phyloP scores from a whole-genome alignment of 305 asterid species.

The Solanum hybrid region DNA sequence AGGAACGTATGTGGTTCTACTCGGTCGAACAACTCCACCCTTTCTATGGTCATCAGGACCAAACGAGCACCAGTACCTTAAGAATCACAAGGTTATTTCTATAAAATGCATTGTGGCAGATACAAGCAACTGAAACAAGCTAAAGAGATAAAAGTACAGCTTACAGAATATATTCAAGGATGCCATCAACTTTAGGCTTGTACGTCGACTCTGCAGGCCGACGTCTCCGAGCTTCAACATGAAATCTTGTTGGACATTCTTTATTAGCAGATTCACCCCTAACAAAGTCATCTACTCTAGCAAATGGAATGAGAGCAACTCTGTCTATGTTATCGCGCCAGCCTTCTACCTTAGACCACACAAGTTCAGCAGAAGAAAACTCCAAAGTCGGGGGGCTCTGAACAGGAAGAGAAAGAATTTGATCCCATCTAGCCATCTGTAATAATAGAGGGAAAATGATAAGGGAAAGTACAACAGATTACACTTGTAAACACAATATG shows the following conservation, averaged over 20 bases:
- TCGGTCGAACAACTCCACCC: slow-evolving; percentile 88
- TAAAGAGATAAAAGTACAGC: slow-evolving; percentile 11
- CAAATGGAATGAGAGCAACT: slow-evolving; percentile 64
- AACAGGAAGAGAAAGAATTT: slow-evolving; percentile 81
- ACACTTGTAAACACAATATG: neutral
- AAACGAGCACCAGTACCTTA: slow-evolving; percentile 96
- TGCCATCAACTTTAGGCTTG: slow-evolving; percentile 95
- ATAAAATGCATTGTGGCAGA: neutral
- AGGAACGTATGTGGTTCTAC: slow-evolving; percentile 63
- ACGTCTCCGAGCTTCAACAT: slow-evolving; percentile 86
- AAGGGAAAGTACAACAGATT: neutral
- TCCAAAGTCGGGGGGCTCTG: slow-evolving; percentile 82
- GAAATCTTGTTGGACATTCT: slow-evolving; percentile 88
- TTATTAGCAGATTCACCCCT: slow-evolving; percentile 80
- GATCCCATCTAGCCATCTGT: slow-evolving; percentile 99
- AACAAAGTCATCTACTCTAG: slow-evolving; percentile 82
- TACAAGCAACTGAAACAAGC: slow-evolving; percentile 3
- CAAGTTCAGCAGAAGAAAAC: slow-evolving; percentile 71
- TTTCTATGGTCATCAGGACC: slow-evolving; percentile 94
- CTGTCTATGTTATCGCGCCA: slow-evolving; percentile 84
- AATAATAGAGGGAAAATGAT: slow-evolving; percentile 9
- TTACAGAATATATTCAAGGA: slow-evolving; percentile 84
- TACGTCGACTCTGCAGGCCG: slow-evolving; percentile 39
- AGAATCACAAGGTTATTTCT: slow-evolving; percentile 8
- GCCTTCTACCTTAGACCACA: slow-evolving; percentile 92